Evolutionary conservation across 2,329 filamentous ascomycete species (phyloP), one percentile per base, ranked within the genome.

Genomic region (Nemania serpens): DNA sequence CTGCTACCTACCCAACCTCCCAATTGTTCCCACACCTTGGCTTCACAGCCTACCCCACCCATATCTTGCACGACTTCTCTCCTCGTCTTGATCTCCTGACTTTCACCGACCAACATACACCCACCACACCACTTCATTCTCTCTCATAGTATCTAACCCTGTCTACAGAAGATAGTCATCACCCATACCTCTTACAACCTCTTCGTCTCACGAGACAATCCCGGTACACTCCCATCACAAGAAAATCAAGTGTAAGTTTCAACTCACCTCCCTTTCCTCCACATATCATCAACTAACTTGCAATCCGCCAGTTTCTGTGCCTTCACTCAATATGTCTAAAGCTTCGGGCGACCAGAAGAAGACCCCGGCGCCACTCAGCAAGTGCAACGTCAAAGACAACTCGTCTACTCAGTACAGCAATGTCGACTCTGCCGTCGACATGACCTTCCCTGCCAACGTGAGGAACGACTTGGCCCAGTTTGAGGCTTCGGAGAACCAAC

Each of bases 391-490:
- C 18, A 5, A 11, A 9, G 37, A 50, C 11, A 17, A 3, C 41
- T n/a, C 25, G 11, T 6, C 37, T 15, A 17, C 53, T 11, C 49
- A 36, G 11, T 11, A 46, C 22, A 34, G 5, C n/a, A 52, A 41
- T 2, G 2, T 58, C 37, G 49, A 55, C n/a, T 58, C 49, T 33
- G 58, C 57, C 10, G 34, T 63, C n/a, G 54, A 59, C 41, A 51
- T 54, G 47, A 54, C 47, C 1, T 54, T 63, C 20, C 18, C 49
- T 3, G 52, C 48, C 13, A 39, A 4, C 29, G 18, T 39, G 2
- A 15, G 39, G 10, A n/a, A 36, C 15, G 46, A 43, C 18, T n/a
- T 55, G 6, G 12, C 51, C 5, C 6, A 33, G 7, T 41, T 41
- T 5, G 49, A 54, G 5, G 5, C 15, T n/a, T 41, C 17, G 1